Conservation (phyloP, 805 yeast genomes). For the Starmerella roubikii region DNA sequence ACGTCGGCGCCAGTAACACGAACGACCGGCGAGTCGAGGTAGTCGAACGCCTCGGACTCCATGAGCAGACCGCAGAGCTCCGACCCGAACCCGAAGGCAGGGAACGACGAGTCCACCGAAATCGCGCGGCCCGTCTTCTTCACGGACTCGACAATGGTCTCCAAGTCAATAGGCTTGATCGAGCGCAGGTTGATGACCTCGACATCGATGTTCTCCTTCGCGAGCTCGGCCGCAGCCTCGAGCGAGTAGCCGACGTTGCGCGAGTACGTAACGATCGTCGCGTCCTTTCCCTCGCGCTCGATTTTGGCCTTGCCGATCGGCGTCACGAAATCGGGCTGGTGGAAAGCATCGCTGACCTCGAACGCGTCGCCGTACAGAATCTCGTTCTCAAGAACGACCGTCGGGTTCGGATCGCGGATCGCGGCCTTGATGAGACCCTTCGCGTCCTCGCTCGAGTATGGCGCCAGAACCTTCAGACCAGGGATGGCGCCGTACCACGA, state of each 20-base stretch:
- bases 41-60: conserved; percentile 97
- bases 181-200: conserved; percentile 94
- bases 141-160: conserved; percentile 70
- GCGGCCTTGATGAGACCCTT: conserved; percentile 94
- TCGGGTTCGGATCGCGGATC: conserved; percentile 97
- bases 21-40: conserved; percentile 95
- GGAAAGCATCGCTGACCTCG: conserved; percentile 77
- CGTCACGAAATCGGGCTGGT: conserved; percentile 74
- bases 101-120: conserved; percentile 96
- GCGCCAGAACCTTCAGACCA: conserved; percentile 92
- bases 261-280: conserved; percentile 80
- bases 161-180: conserved; percentile 90
- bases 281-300: conserved; percentile 84
- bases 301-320: conserved; percentile 95
- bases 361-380: conserved; percentile 83
- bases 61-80: conserved; percentile 94
- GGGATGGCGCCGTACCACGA: conserved; percentile 99
- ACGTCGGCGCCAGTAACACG: conserved; percentile 99
- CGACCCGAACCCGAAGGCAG: conserved; percentile 96
- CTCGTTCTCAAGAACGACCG: conserved; percentile 91
- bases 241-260: conserved; percentile 79
- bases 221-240: conserved; percentile 78
- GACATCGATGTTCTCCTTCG: conserved; percentile 74
- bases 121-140: conserved; percentile 95
- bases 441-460: conserved; percentile 90